phyloP scores from a whole-genome alignment of 768 basidiomycete species.

The Rhodosporidiobolus odoratus region DNA sequence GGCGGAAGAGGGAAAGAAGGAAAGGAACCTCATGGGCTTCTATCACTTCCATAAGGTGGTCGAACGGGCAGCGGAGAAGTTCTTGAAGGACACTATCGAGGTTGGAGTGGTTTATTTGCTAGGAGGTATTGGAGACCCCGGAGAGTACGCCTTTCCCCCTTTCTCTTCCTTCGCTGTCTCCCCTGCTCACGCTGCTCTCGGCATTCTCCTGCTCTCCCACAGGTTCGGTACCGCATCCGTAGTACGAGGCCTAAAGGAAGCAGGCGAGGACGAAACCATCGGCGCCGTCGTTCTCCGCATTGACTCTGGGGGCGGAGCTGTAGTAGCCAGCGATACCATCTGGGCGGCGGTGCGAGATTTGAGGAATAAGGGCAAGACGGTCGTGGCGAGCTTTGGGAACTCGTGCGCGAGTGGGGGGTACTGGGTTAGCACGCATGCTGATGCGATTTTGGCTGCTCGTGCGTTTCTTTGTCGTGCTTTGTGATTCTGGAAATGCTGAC shows the following conservation, averaged over 20 bases:
- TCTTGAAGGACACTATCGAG: slow-evolving; percentile 29
- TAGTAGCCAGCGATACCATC: slow-evolving; percentile 42
- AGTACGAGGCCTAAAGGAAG: slow-evolving; percentile 41
- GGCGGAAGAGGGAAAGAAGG: background rate
- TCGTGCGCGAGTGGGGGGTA: slow-evolving; percentile 42
- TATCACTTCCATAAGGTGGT: slow-evolving; percentile 40
- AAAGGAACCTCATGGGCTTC: slow-evolving; percentile 38
- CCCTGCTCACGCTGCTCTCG: background rate
- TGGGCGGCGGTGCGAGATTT: slow-evolving; percentile 41
- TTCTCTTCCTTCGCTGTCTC: background rate
- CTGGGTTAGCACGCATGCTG: slow-evolving; percentile 36
- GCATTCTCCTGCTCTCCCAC: background rate
- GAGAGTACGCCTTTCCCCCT: slow-evolving; percentile 24
- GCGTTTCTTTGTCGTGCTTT: background rate
- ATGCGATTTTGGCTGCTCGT: slow-evolving; percentile 42
- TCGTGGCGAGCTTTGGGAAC: slow-evolving; percentile 42
- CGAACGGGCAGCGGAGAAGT: slow-evolving; percentile 32
- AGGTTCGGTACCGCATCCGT: slow-evolving; percentile 38
- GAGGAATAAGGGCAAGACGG: slow-evolving; percentile 39
- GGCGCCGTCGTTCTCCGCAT: slow-evolving; percentile 42
- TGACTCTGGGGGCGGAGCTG: slow-evolving; percentile 42
- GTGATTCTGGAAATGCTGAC: background rate
- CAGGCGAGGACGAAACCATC: slow-evolving; percentile 40
- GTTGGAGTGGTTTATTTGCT: slow-evolving; percentile 42
- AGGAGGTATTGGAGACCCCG: slow-evolving; percentile 41